Evolutionary conservation across 176 grass and related monocot species (phyloP).

Genomic region (Luzula sylvatica): DNA sequence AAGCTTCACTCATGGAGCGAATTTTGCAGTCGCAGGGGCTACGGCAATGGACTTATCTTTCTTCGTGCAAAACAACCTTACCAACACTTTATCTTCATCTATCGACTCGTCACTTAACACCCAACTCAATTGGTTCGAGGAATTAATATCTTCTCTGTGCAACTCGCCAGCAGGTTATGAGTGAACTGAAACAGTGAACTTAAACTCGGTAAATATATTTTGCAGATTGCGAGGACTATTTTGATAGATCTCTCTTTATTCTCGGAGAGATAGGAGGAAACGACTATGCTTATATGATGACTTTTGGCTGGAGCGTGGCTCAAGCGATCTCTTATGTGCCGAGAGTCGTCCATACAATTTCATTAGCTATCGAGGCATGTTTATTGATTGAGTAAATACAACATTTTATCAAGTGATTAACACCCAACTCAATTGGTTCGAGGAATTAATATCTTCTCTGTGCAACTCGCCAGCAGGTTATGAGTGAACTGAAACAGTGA

Average conservation of each 20-base stretch:
- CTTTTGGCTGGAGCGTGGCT: conserved; percentile 11
- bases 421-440: conserved; percentile 54
- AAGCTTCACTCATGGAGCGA: conserved; percentile 52
- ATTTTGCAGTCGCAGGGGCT: conserved; percentile 69
- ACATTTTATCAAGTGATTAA: too few relatives aligned
- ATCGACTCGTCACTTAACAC: conserved; percentile 33
- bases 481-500: too few relatives aligned
- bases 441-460: conserved; percentile 30
- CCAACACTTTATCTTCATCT: conserved; percentile 20
- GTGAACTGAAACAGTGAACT: too few relatives aligned
- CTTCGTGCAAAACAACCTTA: conserved; percentile 15
- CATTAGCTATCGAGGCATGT: conserved; percentile 13
- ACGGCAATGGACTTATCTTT: conserved; percentile 35
- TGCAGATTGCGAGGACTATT: conserved; percentile 12
- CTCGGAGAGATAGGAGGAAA: conserved; percentile 8
- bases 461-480: conserved; percentile 2
- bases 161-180: background rate
- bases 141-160: conserved; percentile 26
- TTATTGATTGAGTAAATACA: too few relatives aligned
- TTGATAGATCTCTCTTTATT: conserved; percentile 10
- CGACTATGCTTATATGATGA: conserved; percentile 17
- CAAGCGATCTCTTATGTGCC: conserved; percentile 18
- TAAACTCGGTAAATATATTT: background rate
- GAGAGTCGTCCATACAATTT: conserved; percentile 2
- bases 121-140: conserved; percentile 59